These are phyloP conservation scores for Ophiocordyceps sinensis DNA, from an alignment of 2,329 filamentous ascomycete species.

Conservation along the genomic window DNA sequence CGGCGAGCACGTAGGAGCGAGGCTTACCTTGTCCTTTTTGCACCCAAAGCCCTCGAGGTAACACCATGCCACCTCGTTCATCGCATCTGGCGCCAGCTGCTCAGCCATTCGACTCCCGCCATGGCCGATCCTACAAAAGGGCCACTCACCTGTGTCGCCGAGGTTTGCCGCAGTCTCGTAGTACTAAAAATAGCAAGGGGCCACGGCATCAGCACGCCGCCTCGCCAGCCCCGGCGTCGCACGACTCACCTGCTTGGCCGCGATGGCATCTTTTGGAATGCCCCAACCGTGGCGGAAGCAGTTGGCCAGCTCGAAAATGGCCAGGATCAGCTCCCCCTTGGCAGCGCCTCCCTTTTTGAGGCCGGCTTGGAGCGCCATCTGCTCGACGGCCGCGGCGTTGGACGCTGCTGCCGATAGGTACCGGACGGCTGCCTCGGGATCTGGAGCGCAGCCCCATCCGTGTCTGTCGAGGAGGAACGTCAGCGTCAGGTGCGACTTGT, in stretches of 20 bases:
- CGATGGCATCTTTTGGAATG: constrained; percentile 68
- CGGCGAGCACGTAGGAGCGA: too few species aligned
- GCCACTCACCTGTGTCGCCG: constrained; percentile 59
- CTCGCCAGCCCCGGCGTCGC: not conserved
- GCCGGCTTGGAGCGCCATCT: constrained; percentile 69
- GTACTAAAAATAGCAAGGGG: constrained; percentile 41
- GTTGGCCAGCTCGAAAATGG: constrained; percentile 89
- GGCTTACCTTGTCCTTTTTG: constrained; percentile 85
- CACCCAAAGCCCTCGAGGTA: constrained; percentile 94
- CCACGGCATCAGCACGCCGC: constrained; percentile 13
- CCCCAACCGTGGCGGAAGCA: constrained; percentile 94
- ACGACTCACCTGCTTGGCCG: constrained; percentile 55
- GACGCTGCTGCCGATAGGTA: constrained; percentile 82
- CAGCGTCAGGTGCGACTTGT: not conserved
- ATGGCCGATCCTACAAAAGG: not conserved
- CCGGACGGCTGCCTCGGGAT: constrained; percentile 59
- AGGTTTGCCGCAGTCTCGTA: constrained; percentile 96
- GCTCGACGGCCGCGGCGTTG: constrained; percentile 79
- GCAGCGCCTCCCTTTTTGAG: constrained; percentile 87
- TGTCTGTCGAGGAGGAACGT: constrained; percentile 40
- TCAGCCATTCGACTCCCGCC: constrained; percentile 2
- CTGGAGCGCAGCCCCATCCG: constrained; percentile 74
- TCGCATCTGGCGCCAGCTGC: constrained; percentile 50
- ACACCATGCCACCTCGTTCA: constrained; percentile 96
- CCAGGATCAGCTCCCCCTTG: constrained; percentile 90